These are phyloP conservation scores for Cercospora sp. DNA, from an alignment of 2,329 filamentous ascomycete species.

Conservation along the genomic window DNA sequence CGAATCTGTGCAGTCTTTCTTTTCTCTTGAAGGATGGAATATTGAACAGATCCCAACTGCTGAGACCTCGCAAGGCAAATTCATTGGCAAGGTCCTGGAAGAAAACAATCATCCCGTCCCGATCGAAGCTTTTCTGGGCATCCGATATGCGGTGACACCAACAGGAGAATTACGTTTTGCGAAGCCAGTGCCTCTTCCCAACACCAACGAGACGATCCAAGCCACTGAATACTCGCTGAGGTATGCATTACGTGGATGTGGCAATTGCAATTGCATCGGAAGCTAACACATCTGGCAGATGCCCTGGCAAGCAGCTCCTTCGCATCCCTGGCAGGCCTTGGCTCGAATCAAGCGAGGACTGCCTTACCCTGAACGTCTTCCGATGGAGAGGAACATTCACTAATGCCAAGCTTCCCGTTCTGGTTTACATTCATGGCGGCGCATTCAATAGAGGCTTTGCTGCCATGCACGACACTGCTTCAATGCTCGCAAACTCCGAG, in stretches of 20 bases:
- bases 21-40: conserved; percentile 22
- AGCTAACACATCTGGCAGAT: conserved; percentile 21
- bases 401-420: conserved; percentile 52
- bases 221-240: conserved; percentile 36
- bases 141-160: conserved; percentile 48
- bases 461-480: conserved; percentile 59
- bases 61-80: conserved; percentile 26
- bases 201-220: conserved; percentile 37
- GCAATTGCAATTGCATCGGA: conserved; percentile 28
- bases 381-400: conserved; percentile 43
- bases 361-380: conserved; percentile 61
- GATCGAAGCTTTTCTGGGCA: conserved; percentile 41
- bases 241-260: conserved; percentile 11
- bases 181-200: conserved; percentile 46
- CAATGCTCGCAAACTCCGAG: conserved; percentile 52
- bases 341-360: conserved; percentile 50
- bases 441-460: conserved; percentile 51
- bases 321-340: conserved; percentile 26
- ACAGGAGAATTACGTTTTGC: conserved; percentile 56
- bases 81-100: conserved; percentile 27
- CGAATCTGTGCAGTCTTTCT: conserved; percentile 25
- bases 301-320: conserved; percentile 34
- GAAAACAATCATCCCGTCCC: conserved; percentile 27
- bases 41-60: conserved; percentile 23
- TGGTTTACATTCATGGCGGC: conserved; percentile 64